Evolutionary conservation across 352 stramenopile genomes (phyloP).

Genomic region (Pythium myriotylum): DNA sequence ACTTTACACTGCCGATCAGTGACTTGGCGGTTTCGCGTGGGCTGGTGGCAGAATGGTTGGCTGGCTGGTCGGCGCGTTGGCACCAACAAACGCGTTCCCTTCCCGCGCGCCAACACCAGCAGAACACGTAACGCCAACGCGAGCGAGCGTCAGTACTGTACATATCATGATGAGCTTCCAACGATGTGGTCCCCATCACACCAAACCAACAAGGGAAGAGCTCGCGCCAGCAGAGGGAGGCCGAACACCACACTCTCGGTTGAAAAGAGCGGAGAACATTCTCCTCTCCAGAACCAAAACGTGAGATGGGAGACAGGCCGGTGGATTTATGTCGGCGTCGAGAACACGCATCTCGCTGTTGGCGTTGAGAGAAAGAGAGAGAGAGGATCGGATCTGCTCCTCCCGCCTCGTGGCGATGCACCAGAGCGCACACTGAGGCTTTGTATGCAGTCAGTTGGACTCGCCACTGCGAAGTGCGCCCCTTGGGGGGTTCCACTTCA

Average conservation of each 20-base stretch:
- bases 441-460: constrained; percentile 24
- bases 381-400: neutral
- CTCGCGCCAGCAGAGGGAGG: no score
- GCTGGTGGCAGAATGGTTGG: neutral
- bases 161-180: neutral
- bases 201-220: no score
- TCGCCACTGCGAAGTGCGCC: constrained; percentile 13
- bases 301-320: no score
- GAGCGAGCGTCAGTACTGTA: neutral
- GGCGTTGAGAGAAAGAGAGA: no score
- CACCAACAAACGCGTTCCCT: neutral
- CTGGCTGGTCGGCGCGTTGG: neutral
- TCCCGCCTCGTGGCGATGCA: neutral
- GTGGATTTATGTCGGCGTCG: no score
- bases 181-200: no score
- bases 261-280: no score
- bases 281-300: no score
- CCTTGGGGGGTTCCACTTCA: constrained; percentile 10
- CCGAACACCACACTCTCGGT: no score
- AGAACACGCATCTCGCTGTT: no score
- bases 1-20: neutral
- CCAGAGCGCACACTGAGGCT: neutral
- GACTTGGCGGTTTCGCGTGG: neutral
- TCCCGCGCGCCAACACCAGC: constrained; percentile 6
- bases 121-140: neutral